Conservation (phyloP, 2,329 filamentous ascomycete genomes). For the Microdochium nivale region DNA sequence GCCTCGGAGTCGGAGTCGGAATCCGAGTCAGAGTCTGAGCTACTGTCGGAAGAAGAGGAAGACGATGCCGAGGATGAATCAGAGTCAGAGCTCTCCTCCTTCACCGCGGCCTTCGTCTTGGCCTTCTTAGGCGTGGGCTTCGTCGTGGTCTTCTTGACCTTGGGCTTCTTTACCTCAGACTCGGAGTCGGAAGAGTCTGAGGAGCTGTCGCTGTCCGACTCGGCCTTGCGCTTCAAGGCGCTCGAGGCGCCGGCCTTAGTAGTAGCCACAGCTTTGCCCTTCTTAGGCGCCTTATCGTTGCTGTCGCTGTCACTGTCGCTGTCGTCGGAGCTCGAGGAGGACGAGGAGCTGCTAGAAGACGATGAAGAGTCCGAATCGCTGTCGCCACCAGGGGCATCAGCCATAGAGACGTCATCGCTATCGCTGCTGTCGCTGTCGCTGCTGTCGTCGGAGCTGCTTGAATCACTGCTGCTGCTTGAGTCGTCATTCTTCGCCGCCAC, state of each 20-base stretch:
- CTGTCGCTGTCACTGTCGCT: constrained; percentile 22
- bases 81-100: constrained; percentile 16
- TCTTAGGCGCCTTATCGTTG: constrained; percentile 16
- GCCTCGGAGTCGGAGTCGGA: constrained; percentile 24
- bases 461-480: constrained; percentile 15
- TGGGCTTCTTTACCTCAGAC: constrained; percentile 19
- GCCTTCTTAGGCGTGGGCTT: constrained; percentile 8
- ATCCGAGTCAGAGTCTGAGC: constrained; percentile 28
- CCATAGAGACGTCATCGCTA: constrained; percentile 36
- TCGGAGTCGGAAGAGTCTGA: constrained; percentile 24
- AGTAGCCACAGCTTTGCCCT: constrained; percentile 12
- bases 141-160: constrained; percentile 3
- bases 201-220: constrained; percentile 28
- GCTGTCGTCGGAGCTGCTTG: constrained; percentile 21
- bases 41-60: constrained; percentile 15
- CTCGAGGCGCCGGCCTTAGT: constrained; percentile 23
- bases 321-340: constrained; percentile 9
- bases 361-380: constrained; percentile 15
- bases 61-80: constrained; percentile 26
- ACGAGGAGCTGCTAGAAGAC: constrained; percentile 24
- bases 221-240: constrained; percentile 47
- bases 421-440: constrained; percentile 22
- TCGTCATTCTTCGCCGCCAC: constrained; percentile 15
- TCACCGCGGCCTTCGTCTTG: not conserved
- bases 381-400: constrained; percentile 26